A percentile compares a stretch with the other conserved stretches of the same genome.
These are phyloP conservation scores for Lipomyces starkeyi DNA, from an alignment of 805 yeast genomes.

Conservation along the genomic window DNA sequence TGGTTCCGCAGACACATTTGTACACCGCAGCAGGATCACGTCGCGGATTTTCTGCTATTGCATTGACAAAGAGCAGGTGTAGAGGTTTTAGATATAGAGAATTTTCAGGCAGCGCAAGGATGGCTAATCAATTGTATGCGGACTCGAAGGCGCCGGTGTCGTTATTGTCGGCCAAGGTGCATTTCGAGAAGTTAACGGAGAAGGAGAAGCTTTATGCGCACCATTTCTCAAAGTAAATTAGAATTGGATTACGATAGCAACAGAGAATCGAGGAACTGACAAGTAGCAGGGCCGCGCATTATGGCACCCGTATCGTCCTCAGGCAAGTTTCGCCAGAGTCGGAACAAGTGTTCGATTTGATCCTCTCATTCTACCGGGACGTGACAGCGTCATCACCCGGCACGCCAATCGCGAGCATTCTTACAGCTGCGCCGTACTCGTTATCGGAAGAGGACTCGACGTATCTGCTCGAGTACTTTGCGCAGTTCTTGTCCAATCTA, in stretches of 20 bases:
- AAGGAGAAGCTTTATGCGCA: slow-evolving; percentile 78
- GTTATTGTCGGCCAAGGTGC: slow-evolving; percentile 68
- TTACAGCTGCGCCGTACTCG: slow-evolving; percentile 1
- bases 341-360: slow-evolving; percentile 73
- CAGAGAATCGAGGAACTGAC: background rate
- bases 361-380: slow-evolving; percentile 62
- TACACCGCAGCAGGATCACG: background rate
- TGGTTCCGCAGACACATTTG: background rate
- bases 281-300: slow-evolving; percentile 64
- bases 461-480: slow-evolving; percentile 63
- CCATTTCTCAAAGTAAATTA: slow-evolving; percentile 67
- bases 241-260: too few species aligned
- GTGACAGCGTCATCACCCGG: slow-evolving; percentile 46
- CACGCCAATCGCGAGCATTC: slow-evolving; percentile 45
- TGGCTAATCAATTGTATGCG: slow-evolving; percentile 46
- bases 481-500: slow-evolving; percentile 69
- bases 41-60: background rate
- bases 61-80: background rate
- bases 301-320: slow-evolving; percentile 79
- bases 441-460: slow-evolving; percentile 50
- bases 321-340: slow-evolving; percentile 85
- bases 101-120: background rate
- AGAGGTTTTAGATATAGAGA: background rate
- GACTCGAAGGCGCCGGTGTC: slow-evolving; percentile 73
- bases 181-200: slow-evolving; percentile 67